A percentile compares a stretch with the other conserved stretches of the same genome.
Evolutionary conservation across 2,329 filamentous ascomycete genomes (phyloP).

Genomic region (Nigrospora osmanthi): DNA sequence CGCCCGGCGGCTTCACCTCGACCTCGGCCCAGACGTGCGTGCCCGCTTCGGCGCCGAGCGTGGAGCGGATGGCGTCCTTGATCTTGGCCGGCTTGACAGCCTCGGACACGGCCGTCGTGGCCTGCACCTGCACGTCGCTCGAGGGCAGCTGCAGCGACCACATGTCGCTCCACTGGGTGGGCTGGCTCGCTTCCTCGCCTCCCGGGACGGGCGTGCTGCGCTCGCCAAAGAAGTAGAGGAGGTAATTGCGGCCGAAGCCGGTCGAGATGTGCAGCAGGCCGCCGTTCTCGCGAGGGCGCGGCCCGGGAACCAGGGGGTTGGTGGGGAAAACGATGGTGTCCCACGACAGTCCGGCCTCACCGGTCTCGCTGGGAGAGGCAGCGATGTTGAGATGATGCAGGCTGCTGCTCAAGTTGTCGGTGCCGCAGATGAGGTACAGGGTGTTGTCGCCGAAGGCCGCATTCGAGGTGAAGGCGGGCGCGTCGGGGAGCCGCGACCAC

Average conservation of each 20-base stretch:
- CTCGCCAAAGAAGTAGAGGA: slow-evolving; percentile 41
- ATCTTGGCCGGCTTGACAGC: slow-evolving; percentile 34
- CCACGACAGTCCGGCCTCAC: slow-evolving; percentile 24
- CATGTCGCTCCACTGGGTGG: slow-evolving; percentile 30
- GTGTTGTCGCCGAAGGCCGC: slow-evolving; percentile 34
- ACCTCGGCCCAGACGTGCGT: slow-evolving; percentile 42
- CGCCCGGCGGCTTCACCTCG: slow-evolving; percentile 33
- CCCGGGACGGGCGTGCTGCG: slow-evolving; percentile 9
- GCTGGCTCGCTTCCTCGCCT: slow-evolving; percentile 8
- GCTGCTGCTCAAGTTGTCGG: slow-evolving; percentile 22
- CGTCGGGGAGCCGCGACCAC: slow-evolving; percentile 41
- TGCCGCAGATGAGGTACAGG: slow-evolving; percentile 36
- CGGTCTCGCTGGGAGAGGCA: slow-evolving; percentile 13
- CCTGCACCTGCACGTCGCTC: slow-evolving; percentile 10
- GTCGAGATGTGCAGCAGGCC: slow-evolving; percentile 38
- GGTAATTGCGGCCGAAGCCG: slow-evolving; percentile 42
- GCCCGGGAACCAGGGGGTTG: slow-evolving; percentile 29
- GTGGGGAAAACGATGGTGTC: slow-evolving; percentile 25
- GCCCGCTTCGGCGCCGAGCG: slow-evolving; percentile 34
- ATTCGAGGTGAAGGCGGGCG: slow-evolving; percentile 27
- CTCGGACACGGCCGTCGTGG: slow-evolving; percentile 16
- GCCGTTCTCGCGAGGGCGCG: slow-evolving; percentile 31
- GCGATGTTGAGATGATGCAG: slow-evolving; percentile 27
- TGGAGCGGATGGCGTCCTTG: slow-evolving; percentile 39
- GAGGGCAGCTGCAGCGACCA: slow-evolving; percentile 46